A percentile compares a stretch with the other conserved stretches of the same genome.
These are phyloP conservation scores for Trypanosoma caninum DNA, from an alignment of 208 protist genomes.

Conservation along the genomic window DNA sequence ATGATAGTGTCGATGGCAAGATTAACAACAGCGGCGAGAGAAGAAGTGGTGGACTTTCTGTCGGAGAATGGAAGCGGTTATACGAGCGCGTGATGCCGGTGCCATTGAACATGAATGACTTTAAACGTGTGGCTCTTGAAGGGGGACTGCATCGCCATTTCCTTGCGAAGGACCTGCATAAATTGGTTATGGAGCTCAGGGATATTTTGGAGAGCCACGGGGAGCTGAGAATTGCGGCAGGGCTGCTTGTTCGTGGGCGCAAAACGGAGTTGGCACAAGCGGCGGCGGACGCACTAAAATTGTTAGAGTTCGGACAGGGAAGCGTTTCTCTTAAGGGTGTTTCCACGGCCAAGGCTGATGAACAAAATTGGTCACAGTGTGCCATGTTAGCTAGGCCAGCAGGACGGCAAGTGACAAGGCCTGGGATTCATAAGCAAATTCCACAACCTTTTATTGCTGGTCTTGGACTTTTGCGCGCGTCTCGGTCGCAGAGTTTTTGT, in stretches of 20 bases:
- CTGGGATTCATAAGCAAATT: neutral
- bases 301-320: constrained; percentile 24
- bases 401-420: neutral
- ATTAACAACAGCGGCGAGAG: too few relatives aligned
- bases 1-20: too few relatives aligned
- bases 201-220: constrained; percentile 68
- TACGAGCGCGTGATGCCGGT: constrained; percentile 62
- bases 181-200: constrained; percentile 63
- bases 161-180: constrained; percentile 60
- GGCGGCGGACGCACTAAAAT: constrained; percentile 37
- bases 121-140: constrained; percentile 34
- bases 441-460: neutral
- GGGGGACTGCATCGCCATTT: constrained; percentile 54
- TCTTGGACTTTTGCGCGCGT: constrained; percentile 10
- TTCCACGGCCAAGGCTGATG: neutral
- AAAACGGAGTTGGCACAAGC: constrained; percentile 53
- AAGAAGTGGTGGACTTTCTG: constrained; percentile 19
- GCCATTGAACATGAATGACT: constrained; percentile 40
- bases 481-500: neutral
- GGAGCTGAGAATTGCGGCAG: constrained; percentile 44
- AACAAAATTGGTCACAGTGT: neutral
- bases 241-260: constrained; percentile 36
- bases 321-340: neutral
- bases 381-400: neutral
- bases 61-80: constrained; percentile 53